Evolutionary conservation across 1,139 yeast genomes (phyloP), one percentile per base, ranked within the genome.

Genomic region (Candida sp.): DNA sequence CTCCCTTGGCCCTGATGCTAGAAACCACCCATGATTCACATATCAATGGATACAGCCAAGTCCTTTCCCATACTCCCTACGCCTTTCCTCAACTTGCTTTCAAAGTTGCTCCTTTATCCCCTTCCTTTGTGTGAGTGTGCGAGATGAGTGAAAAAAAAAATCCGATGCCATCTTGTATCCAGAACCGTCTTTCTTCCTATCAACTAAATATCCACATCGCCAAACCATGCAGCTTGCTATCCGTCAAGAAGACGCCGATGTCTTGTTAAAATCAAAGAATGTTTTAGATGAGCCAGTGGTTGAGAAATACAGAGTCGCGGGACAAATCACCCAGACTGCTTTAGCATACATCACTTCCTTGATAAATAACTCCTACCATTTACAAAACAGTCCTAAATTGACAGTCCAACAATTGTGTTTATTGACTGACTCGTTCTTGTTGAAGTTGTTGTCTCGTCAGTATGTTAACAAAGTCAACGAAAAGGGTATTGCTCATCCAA

Each of bases 401-500:
- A 75, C 84, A 2, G 79, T 89, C 47, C 86, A 92, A 45, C 96
- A 92, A 61, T 76, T 93, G 56, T 91, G 98, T 76, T 71, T 90
- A 41, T 72, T 88, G 51, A 90, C 96, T 43, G 98, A 93, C 69
- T 83, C 90, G 25, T 88, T 85, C 69, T 71, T 92, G 65, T 69
- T 75, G 47, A 74, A 81, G 48, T 75, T 88, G 51, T 72, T 88
- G 54, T 73, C 77, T 46, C 75, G 75, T 53, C 84, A 76, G 31
- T 87, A 81, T 67, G 82, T 74, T 58, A 70, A 67, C 53, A 81
- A 79, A 55, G 88, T 85, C 38, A 77, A 81, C 61, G 96, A 88
- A 72, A 90, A 89, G 70, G 98, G 98, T 54, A 89, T 94, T 66
- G 90, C 97, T 11, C 82, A 81, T 53, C 99, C 99, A n/a, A 93